A percentile compares a stretch with the other conserved stretches of the same genome.
phyloP scores from a whole-genome alignment of 2,329 filamentous ascomycete species.

The Sporothrix phasma region DNA sequence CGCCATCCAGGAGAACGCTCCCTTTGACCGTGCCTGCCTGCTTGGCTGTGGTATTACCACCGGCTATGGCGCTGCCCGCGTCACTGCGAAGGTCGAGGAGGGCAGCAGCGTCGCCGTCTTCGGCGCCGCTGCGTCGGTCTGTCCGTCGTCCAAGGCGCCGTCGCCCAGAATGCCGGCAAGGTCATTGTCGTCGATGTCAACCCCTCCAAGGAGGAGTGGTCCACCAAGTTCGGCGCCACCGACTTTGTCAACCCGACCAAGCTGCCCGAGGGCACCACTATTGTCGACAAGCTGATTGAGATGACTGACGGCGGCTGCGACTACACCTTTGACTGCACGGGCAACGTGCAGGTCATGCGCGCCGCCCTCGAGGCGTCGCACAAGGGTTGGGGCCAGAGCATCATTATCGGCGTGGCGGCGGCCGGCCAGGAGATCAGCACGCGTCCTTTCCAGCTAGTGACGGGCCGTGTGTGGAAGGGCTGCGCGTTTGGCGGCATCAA shows the following conservation, averaged over 20 bases:
- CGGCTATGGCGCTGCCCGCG: slow-evolving; percentile 88
- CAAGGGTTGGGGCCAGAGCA: slow-evolving; percentile 98
- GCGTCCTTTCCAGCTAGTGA: slow-evolving; percentile 91
- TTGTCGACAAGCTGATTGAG: slow-evolving; percentile 88
- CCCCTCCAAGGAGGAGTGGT: slow-evolving; percentile 81
- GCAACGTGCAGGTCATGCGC: slow-evolving; percentile 92
- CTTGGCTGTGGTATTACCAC: slow-evolving; percentile 98
- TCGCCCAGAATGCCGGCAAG: slow-evolving; percentile 68
- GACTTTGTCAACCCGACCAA: slow-evolving; percentile 92
- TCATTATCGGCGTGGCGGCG: slow-evolving; percentile 94
- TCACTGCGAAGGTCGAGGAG: slow-evolving; percentile 85
- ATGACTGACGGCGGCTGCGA: slow-evolving; percentile 98
- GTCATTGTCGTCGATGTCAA: slow-evolving; percentile 74
- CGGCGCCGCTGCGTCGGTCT: slow-evolving; percentile 90
- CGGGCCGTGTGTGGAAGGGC: slow-evolving; percentile 93
- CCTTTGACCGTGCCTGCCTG: slow-evolving; percentile 92
- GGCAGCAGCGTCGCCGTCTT: slow-evolving; percentile 87
- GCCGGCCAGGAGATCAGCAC: slow-evolving; percentile 93
- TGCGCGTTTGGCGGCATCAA: slow-evolving; percentile 98
- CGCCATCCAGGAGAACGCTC: slow-evolving; percentile 77
- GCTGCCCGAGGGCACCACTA: slow-evolving; percentile 59
- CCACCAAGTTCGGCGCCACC: slow-evolving; percentile 88
- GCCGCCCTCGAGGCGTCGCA: slow-evolving; percentile 94
- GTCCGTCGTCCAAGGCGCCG: slow-evolving; percentile 87
- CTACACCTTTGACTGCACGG: slow-evolving; percentile 99